phyloP scores from a whole-genome alignment of 1,139 yeast genomes.

The Pichia sp. region DNA sequence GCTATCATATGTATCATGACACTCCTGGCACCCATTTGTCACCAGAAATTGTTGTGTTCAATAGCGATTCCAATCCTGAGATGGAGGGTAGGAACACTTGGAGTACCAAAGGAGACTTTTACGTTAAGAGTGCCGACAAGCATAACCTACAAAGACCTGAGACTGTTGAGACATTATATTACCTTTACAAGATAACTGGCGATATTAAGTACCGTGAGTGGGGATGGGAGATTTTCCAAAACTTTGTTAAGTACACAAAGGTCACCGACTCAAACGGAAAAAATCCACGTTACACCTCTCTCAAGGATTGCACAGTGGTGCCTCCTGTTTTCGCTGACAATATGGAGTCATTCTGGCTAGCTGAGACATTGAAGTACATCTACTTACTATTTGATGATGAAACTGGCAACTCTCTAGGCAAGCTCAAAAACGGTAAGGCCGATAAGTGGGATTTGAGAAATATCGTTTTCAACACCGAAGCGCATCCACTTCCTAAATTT shows the following conservation, averaged over 20 bases:
- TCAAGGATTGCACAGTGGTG: conserved; percentile 55
- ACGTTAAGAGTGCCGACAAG: conserved; percentile 61
- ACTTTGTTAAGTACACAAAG: conserved; percentile 55
- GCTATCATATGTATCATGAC: conserved; percentile 75
- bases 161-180: conserved; percentile 83
- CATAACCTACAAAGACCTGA: conserved; percentile 93
- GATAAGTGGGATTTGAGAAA: conserved; percentile 35
- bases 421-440: conserved; percentile 20
- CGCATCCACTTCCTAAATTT: conserved; percentile 83
- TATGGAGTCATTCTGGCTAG: conserved; percentile 90
- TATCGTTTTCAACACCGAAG: conserved; percentile 85
- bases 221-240: conserved; percentile 83
- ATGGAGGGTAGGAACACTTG: conserved; percentile 14
- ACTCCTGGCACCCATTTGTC: conserved; percentile 68
- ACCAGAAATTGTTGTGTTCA: conserved; percentile 86
- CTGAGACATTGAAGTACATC: conserved; percentile 86
- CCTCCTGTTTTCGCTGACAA: conserved; percentile 57
- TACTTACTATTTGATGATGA: conserved; percentile 75
- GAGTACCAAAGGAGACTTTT: conserved; percentile 32
- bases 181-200: conserved; percentile 72
- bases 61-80: conserved; percentile 25
- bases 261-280: conserved; percentile 43
- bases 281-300: conserved; percentile 51
- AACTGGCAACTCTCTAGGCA: conserved; percentile 21
- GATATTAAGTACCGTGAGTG: conserved; percentile 79